Evolutionary conservation across 306 rosid genomes (phyloP).

Genomic region (Biancaea sappan): DNA sequence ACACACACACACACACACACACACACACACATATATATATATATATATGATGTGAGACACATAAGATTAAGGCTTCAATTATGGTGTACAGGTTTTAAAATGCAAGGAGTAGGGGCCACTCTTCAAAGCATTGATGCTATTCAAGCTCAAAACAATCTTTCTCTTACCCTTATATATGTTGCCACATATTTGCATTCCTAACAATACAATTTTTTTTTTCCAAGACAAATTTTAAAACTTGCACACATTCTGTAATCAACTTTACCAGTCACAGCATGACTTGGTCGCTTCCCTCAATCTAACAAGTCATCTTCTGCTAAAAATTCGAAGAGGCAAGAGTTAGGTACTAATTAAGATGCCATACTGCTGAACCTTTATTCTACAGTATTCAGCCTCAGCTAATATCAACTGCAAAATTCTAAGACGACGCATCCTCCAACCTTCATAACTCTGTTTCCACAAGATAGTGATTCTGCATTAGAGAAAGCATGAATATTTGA

Average conservation of each 20-base stretch:
- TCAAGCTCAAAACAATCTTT: background rate
- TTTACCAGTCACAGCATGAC: conserved; percentile 48
- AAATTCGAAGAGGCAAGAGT: conserved; percentile 82
- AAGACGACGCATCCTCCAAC: conserved; percentile 34
- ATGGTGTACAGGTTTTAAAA: no score
- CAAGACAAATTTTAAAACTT: conserved; percentile 30
- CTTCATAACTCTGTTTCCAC: conserved; percentile 61
- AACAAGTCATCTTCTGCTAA: conserved; percentile 81
- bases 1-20: no score
- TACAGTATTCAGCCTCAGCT: conserved; percentile 41
- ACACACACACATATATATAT: no score
- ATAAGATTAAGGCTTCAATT: no score
- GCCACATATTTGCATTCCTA: conserved; percentile 30
- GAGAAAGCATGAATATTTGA: background rate
- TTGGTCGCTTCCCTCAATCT: conserved; percentile 39
- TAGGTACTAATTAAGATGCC: conserved; percentile 67
- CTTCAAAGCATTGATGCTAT: background rate
- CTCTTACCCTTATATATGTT: conserved; percentile 15
- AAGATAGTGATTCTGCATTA: conserved; percentile 23
- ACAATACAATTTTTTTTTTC: conserved; percentile 15
- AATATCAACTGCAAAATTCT: conserved; percentile 10
- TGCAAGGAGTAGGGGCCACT: background rate
- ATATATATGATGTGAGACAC: no score
- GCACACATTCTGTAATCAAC: conserved; percentile 52
- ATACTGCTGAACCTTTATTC: conserved; percentile 60